Base-by-base conservation (phyloP, 1,284 basidiomycete genomes). In the Ustilago nuda region DNA sequence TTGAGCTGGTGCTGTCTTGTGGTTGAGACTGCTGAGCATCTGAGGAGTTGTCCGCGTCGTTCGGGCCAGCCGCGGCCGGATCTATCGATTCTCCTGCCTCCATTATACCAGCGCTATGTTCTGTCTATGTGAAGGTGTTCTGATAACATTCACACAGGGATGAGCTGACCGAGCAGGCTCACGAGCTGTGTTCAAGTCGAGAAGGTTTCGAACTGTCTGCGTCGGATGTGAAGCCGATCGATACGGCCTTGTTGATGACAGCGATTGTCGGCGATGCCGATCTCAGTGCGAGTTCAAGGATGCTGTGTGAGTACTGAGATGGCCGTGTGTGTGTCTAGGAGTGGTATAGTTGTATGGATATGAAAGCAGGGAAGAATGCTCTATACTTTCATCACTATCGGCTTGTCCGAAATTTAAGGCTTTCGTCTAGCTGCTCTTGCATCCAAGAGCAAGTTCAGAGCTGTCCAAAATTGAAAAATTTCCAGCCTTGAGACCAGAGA, bases 81-180 rank as follows among this genome's bases (percentile, higher is more conserved):
- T 72, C 61, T 72, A 72, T 72, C 46, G 74, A 76, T 56, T 76
- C 74, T 33, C 74, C 74, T 12, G 69, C 74, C 54, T 76, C 74
- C 74, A 76, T 76, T 43, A 1, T 64, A 53, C 6, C 46, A 30
- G 6, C 27, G 51, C 67, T 75, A 75, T 50, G 66, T 27, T 8
- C n/a, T 17, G 4, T 9, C 11, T 30, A 45, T n/a, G 30, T 19
- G 48, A 33, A 27, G 32, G 9, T n/a, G n/a, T 23, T 19, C 15
- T 15, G 11, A 8, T 17, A 32, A 53, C 52, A 50, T 62, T 55
- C 51, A 32, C 32, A 11, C 11, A 11, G 35, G 32, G 4, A 19
- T 45, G n/a, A 17, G 12, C 11, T 9, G 32, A 8, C 33, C 3
- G 32, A 3, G 45, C 8, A 48, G 23, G 37, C 12, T 35, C 27